phyloP scores from a whole-genome alignment of 495 filamentous ascomycete species.

The Penicillium argentinense region DNA sequence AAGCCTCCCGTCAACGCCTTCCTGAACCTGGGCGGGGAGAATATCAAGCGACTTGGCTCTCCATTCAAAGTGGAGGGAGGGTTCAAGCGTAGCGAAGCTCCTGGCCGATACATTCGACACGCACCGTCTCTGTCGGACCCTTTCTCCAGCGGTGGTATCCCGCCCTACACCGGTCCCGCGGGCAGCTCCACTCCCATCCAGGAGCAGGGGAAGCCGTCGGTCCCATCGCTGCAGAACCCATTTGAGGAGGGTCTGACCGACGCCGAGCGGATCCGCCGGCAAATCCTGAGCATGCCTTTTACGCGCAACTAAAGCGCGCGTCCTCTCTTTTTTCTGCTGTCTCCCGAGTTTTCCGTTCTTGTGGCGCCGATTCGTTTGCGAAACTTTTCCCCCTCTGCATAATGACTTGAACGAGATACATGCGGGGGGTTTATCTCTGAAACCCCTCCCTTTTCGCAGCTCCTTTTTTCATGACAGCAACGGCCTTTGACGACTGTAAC shows the following conservation, averaged over 20 bases:
- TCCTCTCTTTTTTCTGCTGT: conserved; percentile 8
- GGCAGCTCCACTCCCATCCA: conserved; percentile 17
- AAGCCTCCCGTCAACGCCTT: conserved; percentile 31
- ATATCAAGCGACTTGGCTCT: conserved; percentile 51
- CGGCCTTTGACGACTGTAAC: conserved; percentile 42
- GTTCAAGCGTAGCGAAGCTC: conserved; percentile 27
- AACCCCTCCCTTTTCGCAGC: conserved; percentile 14
- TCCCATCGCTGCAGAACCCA: conserved; percentile 33
- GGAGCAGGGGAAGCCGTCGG: conserved; percentile 15
- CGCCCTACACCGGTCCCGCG: conserved; percentile 12
- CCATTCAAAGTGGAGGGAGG: conserved; percentile 46
- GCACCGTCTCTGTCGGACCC: conserved; percentile 46
- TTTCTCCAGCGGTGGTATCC: conserved; percentile 30
- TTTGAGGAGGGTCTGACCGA: conserved; percentile 44
- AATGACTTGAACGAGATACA: conserved; percentile 36
- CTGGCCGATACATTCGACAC: conserved; percentile 32
- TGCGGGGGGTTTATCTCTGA: conserved; percentile 12
- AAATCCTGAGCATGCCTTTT: conserved; percentile 44
- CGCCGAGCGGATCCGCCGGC: conserved; percentile 48
- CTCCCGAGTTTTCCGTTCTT: conserved; percentile 13
- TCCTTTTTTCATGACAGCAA: conserved; percentile 38
- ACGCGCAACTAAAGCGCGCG: conserved; percentile 29
- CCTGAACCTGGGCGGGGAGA: conserved; percentile 36
- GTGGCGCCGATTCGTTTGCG: conserved; percentile 23
- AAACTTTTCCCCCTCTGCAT: conserved; percentile 20